phyloP scores from a whole-genome alignment of 768 basidiomycete genomes.

The Suillus ampliporus region DNA sequence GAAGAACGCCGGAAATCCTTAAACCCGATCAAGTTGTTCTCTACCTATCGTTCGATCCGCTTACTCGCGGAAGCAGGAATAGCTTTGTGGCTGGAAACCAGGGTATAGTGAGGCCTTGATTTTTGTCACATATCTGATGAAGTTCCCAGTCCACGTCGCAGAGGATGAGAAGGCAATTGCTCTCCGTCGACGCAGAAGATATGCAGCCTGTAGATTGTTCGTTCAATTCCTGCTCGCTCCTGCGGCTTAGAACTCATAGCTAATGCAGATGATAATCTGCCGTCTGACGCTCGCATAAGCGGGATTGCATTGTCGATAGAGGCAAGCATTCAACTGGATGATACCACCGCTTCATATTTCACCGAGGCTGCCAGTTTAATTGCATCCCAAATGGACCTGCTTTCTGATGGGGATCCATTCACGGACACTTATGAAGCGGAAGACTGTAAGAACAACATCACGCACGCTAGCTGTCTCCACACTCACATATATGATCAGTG shows the following conservation, averaged over 20 bases:
- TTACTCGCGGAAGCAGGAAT: constrained; percentile 14
- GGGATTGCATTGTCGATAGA: no score
- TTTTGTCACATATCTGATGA: no score
- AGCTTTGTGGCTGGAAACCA: constrained; percentile 9
- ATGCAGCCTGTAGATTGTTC: constrained; percentile 5
- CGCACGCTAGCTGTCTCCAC: background rate
- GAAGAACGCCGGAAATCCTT: constrained; percentile 5
- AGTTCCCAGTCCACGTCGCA: no score
- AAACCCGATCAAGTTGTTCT: constrained; percentile 11
- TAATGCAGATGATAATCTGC: background rate
- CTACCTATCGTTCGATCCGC: constrained; percentile 12
- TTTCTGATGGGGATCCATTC: background rate
- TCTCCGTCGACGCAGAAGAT: constrained; percentile 15
- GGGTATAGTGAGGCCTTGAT: constrained; percentile 9
- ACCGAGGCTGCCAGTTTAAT: constrained; percentile 2
- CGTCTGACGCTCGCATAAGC: background rate
- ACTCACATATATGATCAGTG: background rate
- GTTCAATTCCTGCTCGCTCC: background rate
- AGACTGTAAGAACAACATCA: background rate
- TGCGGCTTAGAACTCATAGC: background rate
- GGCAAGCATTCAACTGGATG: constrained; percentile 13
- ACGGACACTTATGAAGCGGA: background rate
- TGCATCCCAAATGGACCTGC: background rate
- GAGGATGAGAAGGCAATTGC: constrained; percentile 5
- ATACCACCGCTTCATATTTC: constrained; percentile 2